Base-by-base conservation (phyloP, 2,329 filamentous ascomycete genomes). In the Penicillium sp. region DNA sequence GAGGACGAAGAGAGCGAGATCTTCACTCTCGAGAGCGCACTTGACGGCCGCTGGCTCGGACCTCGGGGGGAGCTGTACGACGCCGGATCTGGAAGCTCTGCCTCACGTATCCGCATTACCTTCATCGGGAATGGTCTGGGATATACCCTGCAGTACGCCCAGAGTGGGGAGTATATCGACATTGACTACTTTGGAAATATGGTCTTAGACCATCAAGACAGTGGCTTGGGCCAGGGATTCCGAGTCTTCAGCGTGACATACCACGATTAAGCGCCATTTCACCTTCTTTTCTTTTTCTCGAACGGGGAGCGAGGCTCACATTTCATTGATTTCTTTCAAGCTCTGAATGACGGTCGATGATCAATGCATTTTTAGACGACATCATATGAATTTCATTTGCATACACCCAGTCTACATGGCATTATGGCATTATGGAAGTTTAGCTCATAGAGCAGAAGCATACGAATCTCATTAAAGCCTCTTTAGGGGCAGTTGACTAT, bases 21-120 rank as follows among this genome's bases (percentile, higher is more conserved):
- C 2, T 78, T 77, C 61, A 69, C 63, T 2, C 65, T 78, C 33
- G 74, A 70, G 23, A 76, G 71, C 52, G 74, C 74, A 3, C 56
- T 72, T 10, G 74, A 78, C 60, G 70, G 72, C 4, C 64, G 63
- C 47, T 77, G 70, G 63, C 56, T 76, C 15, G 71, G 68, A 1
- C 20, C 53, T 20, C 39, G 39, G 13, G 39, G 24, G 8, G 39
- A 42, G 20, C 7, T 42, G 24, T 15, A 42, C 7, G 26, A 15
- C 24, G 5, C 23, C 4, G 17, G 29, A 10, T 20, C 36, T 8
- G 21, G 17, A 42, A 29, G 39, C 23, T 42, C 23, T 32, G 70
- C 70, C 2, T 62, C 63, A 13, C 63, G 61, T 7, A 60, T 73
- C 10, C 64, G 59, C 12, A 66, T 75, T 20, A 59, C 43, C 0